Base-by-base conservation (phyloP, 305 asterid species). In the Solanum aculeatissimum region DNA sequence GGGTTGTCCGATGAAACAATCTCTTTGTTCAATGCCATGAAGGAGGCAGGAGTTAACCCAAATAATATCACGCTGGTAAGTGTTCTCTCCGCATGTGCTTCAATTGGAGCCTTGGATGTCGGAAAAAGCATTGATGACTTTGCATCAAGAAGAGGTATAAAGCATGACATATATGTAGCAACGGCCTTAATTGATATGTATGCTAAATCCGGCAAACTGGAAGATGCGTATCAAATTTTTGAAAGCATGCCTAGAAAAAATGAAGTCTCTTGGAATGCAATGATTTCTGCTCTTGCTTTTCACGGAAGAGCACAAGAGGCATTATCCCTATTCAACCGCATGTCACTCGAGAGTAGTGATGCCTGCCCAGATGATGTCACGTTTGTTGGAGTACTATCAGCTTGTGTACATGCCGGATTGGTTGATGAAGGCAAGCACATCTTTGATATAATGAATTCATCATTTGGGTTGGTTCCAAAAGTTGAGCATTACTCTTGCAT, bases 151-250 rank as follows among this genome's bases (percentile, higher is more conserved):
- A 88, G 83, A 81, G 96, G 92, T 29, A 66, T 93, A 66, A 89
- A 87, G 71, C 60, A 86, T 81, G 91, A 92, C 83, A 83, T 93
- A 18, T 95, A 92, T 72, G 93, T 95, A 35, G 89, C 92, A 7
- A 92, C 97, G 13, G 94, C 98, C 71, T 87, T 95, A 84, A 91
- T 95, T 60, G 98, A 93, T 85, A 95, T 95, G 97, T 92, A 93
- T 66, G 89, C 98, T 0, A 95, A 95, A 85, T 95, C 97, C 43
- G 98, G 97, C 21, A 90, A 86, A 78, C 47, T 95, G 84, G 94
- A 90, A 40, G 49, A 60, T 19, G 95, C 97, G 21, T 85, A 90
- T 45, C 88, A 85, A 60, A 90, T 91, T 14, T 95, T 95, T 69
- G 91, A 90, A 54, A 82, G 68, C 35, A 93, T 92, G 95, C 90